A percentile compares a stretch with the other conserved stretches of the same genome.
Evolutionary conservation across 805 yeast genomes (phyloP).

Genomic region (Wickerhamomyces ciferrii): DNA sequence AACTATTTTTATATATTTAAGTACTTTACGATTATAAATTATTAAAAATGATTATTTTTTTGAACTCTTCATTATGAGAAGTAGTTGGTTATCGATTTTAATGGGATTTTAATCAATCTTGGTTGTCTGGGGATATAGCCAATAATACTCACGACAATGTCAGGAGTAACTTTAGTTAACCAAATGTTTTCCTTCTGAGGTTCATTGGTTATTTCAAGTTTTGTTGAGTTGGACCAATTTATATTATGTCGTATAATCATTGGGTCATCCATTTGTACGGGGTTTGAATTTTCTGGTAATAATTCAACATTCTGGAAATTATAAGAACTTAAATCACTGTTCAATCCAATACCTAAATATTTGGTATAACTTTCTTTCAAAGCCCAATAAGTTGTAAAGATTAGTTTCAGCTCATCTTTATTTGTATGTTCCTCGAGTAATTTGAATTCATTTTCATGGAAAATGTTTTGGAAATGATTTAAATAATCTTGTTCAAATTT

Average conservation of each 20-base stretch:
- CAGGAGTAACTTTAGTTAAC: not conserved
- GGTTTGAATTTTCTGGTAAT: not conserved
- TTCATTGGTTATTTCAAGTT: not conserved
- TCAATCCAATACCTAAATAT: slow-evolving; percentile 56
- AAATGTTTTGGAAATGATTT: slow-evolving; percentile 36
- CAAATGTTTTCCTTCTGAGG: not conserved
- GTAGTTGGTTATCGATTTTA: not conserved
- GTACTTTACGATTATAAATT: too few species aligned
- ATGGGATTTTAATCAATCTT: not conserved
- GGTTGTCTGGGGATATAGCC: not conserved
- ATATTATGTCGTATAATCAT: not conserved
- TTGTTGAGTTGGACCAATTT: not conserved
- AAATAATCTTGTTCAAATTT: slow-evolving; percentile 23
- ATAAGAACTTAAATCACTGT: slow-evolving; percentile 24
- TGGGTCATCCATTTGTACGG: too few species aligned
- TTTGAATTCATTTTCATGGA: slow-evolving; percentile 29
- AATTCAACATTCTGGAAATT: slow-evolving; percentile 19
- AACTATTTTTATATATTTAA: too few species aligned
- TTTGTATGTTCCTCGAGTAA: slow-evolving; percentile 21
- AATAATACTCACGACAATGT: not conserved
- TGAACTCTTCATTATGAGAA: too few species aligned
- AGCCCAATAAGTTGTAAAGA: slow-evolving; percentile 68
- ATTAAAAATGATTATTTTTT: too few species aligned
- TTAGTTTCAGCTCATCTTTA: slow-evolving; percentile 15
- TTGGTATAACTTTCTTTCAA: slow-evolving; percentile 75